Base-by-base conservation (phyloP, 1,284 basidiomycete species). In the Dichomitus squalens region DNA sequence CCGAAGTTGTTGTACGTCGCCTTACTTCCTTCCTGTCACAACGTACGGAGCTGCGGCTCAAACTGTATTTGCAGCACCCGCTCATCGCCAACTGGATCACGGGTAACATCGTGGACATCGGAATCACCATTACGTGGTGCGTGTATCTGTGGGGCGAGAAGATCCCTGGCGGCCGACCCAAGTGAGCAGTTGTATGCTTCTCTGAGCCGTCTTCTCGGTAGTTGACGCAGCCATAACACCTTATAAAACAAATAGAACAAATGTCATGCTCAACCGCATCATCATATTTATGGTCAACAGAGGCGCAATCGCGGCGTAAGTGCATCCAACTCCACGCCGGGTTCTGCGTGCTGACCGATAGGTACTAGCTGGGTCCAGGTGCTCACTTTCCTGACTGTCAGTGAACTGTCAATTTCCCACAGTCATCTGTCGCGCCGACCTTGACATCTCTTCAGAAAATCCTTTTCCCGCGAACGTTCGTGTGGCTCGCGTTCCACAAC, bases 401-500 rank as follows among this genome's bases (percentile, higher is more conserved):
- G 57, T 33, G 3, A 7, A 7, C 12, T 7, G 16, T 4, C 3
- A 8, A 2, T 29, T 44, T 2, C 25, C 16, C 11, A 4, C 20
- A 33, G n/a, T 44, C n/a, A n/a, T n/a, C n/a, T n/a, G n/a, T n/a
- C n/a, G n/a, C n/a, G n/a, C 27, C 3, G 25, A 9, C 7, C 14
- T 27, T 51, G n/a, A 51, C 38, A n/a, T 38, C 14, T n/a, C n/a
- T 12, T 38, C 41, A 60, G 57, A 64, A 64, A 58, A 43, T 64
- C 35, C 34, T 53, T 8, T 54, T 48, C 34, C 62, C 62, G 0
- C 53, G 55, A 27, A 61, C 53, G 0, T 54, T 64, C 6, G 47
- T 64, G 11, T 60, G 57, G 59, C 52, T 64, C 54, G 57, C 56
- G 6, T 64, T 64, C 53, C 62, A 64, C 35, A 64, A 60, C 31